Conservation (phyloP, 306 rosid species). For the Cicer pinnatifidum region DNA sequence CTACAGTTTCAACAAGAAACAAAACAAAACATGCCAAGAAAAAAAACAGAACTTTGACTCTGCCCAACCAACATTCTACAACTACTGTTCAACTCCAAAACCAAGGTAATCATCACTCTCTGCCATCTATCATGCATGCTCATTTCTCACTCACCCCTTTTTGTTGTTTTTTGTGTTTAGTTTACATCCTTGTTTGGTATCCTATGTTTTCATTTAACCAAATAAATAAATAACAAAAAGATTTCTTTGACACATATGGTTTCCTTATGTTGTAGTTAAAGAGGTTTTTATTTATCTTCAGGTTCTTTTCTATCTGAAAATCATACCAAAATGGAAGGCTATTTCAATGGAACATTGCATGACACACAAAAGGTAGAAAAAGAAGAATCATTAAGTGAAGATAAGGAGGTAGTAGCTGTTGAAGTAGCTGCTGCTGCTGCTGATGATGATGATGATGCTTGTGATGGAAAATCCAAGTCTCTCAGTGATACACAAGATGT, state of each 20-base stretch:
- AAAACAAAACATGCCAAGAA: slow-evolving; percentile 42
- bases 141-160: not conserved
- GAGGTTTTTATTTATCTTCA: slow-evolving; percentile 29
- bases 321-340: slow-evolving; percentile 53
- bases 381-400: slow-evolving; percentile 34
- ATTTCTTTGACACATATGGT: slow-evolving; percentile 14
- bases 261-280: slow-evolving; percentile 38
- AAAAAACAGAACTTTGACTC: slow-evolving; percentile 37
- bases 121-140: not conserved
- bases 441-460: not conserved
- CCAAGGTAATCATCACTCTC: slow-evolving; percentile 15
- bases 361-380: slow-evolving; percentile 41
- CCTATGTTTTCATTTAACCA: slow-evolving; percentile 10
- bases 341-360: slow-evolving; percentile 47
- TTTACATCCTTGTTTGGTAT: slow-evolving; percentile 8
- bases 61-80: slow-evolving; percentile 54
- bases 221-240: not conserved
- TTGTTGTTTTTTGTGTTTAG: not conserved
- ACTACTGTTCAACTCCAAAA: slow-evolving; percentile 48
- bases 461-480: slow-evolving; percentile 6
- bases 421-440: slow-evolving; percentile 28
- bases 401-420: slow-evolving; percentile 46
- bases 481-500: slow-evolving; percentile 24
- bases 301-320: slow-evolving; percentile 27
- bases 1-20: slow-evolving; percentile 46